Evolutionary conservation across 495 filamentous ascomycete species (phyloP).

Genomic region (Aspergillus conjunctus): DNA sequence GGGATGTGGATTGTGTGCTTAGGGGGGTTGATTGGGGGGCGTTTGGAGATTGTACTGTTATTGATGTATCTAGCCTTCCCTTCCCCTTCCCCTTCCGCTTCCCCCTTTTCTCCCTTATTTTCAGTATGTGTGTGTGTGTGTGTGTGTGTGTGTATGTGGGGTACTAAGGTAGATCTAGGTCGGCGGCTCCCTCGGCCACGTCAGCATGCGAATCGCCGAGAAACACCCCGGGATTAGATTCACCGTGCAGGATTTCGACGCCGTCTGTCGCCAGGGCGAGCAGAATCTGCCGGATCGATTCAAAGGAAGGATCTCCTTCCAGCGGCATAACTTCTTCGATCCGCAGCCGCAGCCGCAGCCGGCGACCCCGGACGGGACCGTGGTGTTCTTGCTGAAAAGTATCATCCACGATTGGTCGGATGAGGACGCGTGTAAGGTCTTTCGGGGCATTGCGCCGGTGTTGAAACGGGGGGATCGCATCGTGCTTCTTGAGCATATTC

Average conservation of each 20-base stretch:
- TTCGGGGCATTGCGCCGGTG: background rate
- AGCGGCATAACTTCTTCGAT: background rate
- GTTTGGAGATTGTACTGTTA: background rate
- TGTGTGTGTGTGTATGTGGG: too few species aligned
- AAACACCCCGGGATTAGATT: background rate
- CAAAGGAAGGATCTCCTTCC: background rate
- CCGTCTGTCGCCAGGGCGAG: background rate
- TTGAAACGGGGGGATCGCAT: background rate
- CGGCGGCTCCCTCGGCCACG: background rate
- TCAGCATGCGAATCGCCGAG: background rate
- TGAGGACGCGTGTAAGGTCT: background rate
- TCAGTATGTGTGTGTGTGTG: background rate
- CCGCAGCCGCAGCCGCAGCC: background rate
- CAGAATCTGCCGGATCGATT: background rate
- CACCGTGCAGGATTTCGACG: background rate
- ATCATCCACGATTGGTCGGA: slow-evolving; percentile 1
- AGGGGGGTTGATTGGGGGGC: background rate
- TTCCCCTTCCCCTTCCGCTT: too few species aligned
- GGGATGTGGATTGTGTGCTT: background rate
- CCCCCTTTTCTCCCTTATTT: background rate
- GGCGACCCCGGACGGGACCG: background rate
- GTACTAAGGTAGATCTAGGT: background rate
- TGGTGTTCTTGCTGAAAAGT: background rate
- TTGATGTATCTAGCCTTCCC: background rate
- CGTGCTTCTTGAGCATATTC: background rate